phyloP scores from a whole-genome alignment of 768 basidiomycete genomes.

The Boletus rex-veris region DNA sequence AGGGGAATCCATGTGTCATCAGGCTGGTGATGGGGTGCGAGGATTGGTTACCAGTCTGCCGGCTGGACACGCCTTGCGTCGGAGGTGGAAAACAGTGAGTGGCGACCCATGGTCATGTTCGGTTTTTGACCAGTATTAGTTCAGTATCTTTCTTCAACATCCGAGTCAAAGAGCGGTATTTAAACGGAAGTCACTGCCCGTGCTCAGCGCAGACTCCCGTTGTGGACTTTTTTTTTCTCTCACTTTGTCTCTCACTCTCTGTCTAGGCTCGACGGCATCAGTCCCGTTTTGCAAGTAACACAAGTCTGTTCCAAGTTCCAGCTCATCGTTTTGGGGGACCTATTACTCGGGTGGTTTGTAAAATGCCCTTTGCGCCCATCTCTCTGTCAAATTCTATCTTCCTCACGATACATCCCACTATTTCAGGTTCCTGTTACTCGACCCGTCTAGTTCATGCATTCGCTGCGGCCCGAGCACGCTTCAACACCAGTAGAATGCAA shows the following conservation, averaged over 20 bases:
- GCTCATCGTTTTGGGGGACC: background rate
- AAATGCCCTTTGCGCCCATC: background rate
- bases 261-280: background rate
- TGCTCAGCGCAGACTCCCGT: background rate
- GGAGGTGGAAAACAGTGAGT: slow-evolving; percentile 21
- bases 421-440: background rate
- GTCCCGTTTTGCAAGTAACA: background rate
- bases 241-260: background rate
- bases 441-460: background rate
- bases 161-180: background rate
- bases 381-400: background rate
- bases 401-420: background rate
- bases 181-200: background rate
- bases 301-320: background rate
- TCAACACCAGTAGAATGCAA: slow-evolving; percentile 4
- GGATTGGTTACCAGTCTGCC: slow-evolving; percentile 8
- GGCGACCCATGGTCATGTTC: slow-evolving; percentile 4
- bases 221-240: background rate
- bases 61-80: slow-evolving; percentile 8
- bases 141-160: slow-evolving; percentile 3
- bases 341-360: background rate
- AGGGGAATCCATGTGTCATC: slow-evolving; percentile 7
- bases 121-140: slow-evolving; percentile 4
- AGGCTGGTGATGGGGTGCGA: slow-evolving; percentile 10
- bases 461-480: background rate